Percentiles rank a stretch among this genome's conserved stretches.
Evolutionary conservation across 805 yeast species (phyloP).

Genomic region (Ogataea paradorogensis): DNA sequence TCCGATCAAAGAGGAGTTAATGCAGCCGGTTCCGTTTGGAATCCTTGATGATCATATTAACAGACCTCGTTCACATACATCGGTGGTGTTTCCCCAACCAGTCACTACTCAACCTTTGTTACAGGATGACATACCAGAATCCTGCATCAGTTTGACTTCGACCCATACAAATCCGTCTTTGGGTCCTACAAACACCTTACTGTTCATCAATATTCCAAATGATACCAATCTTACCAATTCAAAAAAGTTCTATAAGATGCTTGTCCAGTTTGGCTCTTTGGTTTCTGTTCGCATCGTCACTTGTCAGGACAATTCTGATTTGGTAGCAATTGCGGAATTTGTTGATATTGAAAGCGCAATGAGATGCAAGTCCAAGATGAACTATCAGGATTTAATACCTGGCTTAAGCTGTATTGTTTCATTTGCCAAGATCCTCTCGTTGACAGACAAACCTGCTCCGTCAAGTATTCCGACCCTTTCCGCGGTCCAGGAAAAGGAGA

Average conservation of each 20-base stretch:
- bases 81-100: not conserved
- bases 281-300: slow-evolving; percentile 59
- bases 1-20: slow-evolving; percentile 25
- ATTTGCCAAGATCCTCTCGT: slow-evolving; percentile 67
- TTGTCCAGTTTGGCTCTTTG: slow-evolving; percentile 60
- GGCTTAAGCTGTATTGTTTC: slow-evolving; percentile 76
- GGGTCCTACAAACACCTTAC: slow-evolving; percentile 73
- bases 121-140: slow-evolving; percentile 60
- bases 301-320: slow-evolving; percentile 31
- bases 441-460: slow-evolving; percentile 15
- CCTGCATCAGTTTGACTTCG: slow-evolving; percentile 60
- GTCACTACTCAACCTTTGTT: slow-evolving; percentile 29
- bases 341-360: slow-evolving; percentile 70
- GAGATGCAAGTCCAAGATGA: slow-evolving; percentile 71
- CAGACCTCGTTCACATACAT: slow-evolving; percentile 44
- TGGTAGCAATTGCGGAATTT: slow-evolving; percentile 68
- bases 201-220: slow-evolving; percentile 76
- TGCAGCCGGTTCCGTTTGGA: slow-evolving; percentile 14
- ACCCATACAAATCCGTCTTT: slow-evolving; percentile 66
- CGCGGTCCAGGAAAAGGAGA: slow-evolving; percentile 18
- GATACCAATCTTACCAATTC: slow-evolving; percentile 41
- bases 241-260: slow-evolving; percentile 50
- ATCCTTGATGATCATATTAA: slow-evolving; percentile 11
- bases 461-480: slow-evolving; percentile 13
- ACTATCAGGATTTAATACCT: slow-evolving; percentile 78